Base-by-base conservation (phyloP, 116 monocot species). In the Trichopus zeylanicus region DNA sequence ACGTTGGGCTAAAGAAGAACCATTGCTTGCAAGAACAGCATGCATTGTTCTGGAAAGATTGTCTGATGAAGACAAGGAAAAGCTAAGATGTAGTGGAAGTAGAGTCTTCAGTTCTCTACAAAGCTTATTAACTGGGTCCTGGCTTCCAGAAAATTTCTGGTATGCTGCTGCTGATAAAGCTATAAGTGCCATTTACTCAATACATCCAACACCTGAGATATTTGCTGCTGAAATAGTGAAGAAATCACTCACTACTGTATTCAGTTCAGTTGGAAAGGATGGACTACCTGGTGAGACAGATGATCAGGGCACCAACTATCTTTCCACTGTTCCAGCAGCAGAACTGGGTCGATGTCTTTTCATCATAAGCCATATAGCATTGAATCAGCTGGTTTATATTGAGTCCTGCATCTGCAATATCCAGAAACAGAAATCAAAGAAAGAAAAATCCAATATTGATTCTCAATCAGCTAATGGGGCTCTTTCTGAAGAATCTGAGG, bases 1-100 rank as follows among this genome's bases (percentile, higher is more conserved):
- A n/a, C 74, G 85, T 20, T 83, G 98, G 98, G 78, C 98, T 55
- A 86, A 85, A 72, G 92, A 85, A 71, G 98, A 99, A 29, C 88
- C 88, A 46, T 74, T 99, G 42, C 92, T 99, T 67, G 98, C 92
- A 26, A 81, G 92, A 78, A 88, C 85, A 46, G 98, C 98, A 29
- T 92, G 92, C 48, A 25, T 82, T 63, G 88, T 85, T 46, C 78
- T 99, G 51, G 85, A 92, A 71, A 88, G 82, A 68, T 56, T 99
- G 48, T 78, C 98, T 30, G 63, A 77, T 6, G 98, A 92, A 67
- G 98, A 99, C 26, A 91, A 75, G 67, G 75, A 80, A 31, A 88
- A 82, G 57, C 54, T 92, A 20, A 73, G 67, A 67, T 60, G 53
- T 56, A 67, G 63, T 46, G 74, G 74, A 13, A 73, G 57, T 49